Percentiles rank a stretch among this genome's conserved stretches.
These are phyloP conservation scores for Vishniacozyma victoriae DNA, from an alignment of 768 basidiomycete species.

Conservation along the genomic window DNA sequence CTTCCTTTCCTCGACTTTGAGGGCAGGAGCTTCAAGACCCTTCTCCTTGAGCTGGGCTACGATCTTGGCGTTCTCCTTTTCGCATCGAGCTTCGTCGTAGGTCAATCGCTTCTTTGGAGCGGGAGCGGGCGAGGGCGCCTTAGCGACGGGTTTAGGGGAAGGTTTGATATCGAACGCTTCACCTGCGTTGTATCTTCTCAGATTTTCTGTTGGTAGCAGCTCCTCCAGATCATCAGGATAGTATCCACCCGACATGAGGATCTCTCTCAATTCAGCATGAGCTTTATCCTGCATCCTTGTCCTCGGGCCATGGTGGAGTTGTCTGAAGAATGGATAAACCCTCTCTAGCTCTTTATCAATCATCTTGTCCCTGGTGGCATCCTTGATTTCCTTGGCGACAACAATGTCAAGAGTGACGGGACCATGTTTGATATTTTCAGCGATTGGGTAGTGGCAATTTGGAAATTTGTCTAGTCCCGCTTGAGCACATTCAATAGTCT, in stretches of 20 bases:
- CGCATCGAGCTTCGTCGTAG: constrained; percentile 22
- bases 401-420: too few species aligned
- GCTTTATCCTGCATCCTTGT: constrained; percentile 32
- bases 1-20: not conserved
- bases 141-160: not conserved
- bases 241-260: constrained; percentile 15
- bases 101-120: constrained; percentile 10
- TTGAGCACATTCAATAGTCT: constrained; percentile 24
- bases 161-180: constrained; percentile 3
- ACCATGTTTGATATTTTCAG: constrained; percentile 30
- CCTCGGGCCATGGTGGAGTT: constrained; percentile 34
- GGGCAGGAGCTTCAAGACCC: not conserved
- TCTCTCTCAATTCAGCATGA: constrained; percentile 20
- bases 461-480: constrained; percentile 28
- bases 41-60: constrained; percentile 4
- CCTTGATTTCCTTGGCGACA: constrained; percentile 25
- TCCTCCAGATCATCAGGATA: constrained; percentile 22
- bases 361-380: constrained; percentile 11
- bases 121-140: too few species aligned
- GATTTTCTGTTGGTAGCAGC: constrained; percentile 26
- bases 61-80: constrained; percentile 31
- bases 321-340: constrained; percentile 29
- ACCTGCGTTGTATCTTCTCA: constrained; percentile 1
- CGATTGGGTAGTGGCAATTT: constrained; percentile 10
- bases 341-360: constrained; percentile 19